These are phyloP conservation scores for Sparassis latifolia DNA, from an alignment of 1,284 basidiomycete genomes.

Conservation along the genomic window DNA sequence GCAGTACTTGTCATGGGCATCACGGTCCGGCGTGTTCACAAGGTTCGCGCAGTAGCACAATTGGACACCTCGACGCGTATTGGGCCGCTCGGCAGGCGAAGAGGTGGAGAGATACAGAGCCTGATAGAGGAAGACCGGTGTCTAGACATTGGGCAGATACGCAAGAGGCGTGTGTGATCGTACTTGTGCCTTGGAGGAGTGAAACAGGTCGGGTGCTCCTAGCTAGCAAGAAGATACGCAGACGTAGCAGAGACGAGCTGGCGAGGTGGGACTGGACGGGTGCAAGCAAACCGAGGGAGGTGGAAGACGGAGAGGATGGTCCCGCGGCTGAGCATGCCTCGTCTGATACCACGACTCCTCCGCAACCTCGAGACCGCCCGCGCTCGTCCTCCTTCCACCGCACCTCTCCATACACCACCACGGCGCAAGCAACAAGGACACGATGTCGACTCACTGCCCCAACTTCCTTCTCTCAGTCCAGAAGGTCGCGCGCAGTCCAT, in stretches of 20 bases:
- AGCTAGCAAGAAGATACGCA: no score
- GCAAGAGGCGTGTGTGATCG: neutral
- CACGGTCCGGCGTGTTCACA: conserved; percentile 5
- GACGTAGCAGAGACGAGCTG: no score
- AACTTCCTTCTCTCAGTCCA: conserved; percentile 14
- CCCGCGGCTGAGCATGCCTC: conserved; percentile 41
- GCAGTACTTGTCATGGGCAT: conserved; percentile 12
- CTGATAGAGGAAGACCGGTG: neutral
- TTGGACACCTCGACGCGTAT: neutral
- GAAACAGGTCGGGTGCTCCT: no score
- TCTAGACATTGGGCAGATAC: neutral
- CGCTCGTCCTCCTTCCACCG: conserved; percentile 1
- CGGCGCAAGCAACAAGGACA: neutral
- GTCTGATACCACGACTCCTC: conserved; percentile 57
- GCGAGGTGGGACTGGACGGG: no score
- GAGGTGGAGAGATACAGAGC: neutral
- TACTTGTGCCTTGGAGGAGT: neutral
- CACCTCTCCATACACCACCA: neutral
- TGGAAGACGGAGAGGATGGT: neutral
- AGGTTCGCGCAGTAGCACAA: neutral
- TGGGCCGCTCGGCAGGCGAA: neutral
- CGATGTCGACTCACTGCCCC: conserved; percentile 10
- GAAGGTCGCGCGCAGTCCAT: conserved; percentile 17
- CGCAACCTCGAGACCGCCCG: conserved; percentile 29
- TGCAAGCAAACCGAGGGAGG: neutral